phyloP scores from a whole-genome alignment of 108 stramenopile genomes.

The Pinguiococcus pyrenoidosus region DNA sequence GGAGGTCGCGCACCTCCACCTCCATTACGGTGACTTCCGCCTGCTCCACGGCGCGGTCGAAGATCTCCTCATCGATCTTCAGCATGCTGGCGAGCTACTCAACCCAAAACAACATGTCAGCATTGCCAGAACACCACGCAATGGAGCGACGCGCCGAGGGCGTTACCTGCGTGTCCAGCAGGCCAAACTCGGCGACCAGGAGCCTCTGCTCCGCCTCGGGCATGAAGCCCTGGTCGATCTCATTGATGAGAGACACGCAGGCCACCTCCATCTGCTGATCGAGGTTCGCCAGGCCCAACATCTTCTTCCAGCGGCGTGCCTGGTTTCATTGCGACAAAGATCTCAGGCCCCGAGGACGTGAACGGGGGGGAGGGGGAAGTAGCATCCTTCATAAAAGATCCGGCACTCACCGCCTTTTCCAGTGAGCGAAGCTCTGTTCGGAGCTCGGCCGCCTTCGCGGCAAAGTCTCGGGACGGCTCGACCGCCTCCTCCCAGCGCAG shows the following conservation, averaged over 20 bases:
- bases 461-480: no score
- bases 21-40: not conserved
- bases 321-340: not conserved
- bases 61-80: not conserved
- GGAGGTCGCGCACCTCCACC: constrained; percentile 53
- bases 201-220: constrained; percentile 56
- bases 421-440: no score
- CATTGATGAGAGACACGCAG: not conserved
- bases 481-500: not conserved
- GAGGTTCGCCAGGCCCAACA: constrained; percentile 38
- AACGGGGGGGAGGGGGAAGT: no score
- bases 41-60: not conserved
- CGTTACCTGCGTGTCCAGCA: constrained; percentile 73
- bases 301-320: constrained; percentile 6
- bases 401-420: no score
- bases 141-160: no score
- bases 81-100: constrained; percentile 8
- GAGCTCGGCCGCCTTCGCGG: no score
- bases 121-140: no score
- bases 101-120: not conserved
- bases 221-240: constrained; percentile 2
- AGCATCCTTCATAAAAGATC: no score
- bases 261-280: constrained; percentile 62
- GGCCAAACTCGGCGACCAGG: constrained; percentile 87
- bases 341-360: no score